These are phyloP conservation scores for Aquilaria agallochum DNA, from an alignment of 441 rosid species.

Conservation along the genomic window DNA sequence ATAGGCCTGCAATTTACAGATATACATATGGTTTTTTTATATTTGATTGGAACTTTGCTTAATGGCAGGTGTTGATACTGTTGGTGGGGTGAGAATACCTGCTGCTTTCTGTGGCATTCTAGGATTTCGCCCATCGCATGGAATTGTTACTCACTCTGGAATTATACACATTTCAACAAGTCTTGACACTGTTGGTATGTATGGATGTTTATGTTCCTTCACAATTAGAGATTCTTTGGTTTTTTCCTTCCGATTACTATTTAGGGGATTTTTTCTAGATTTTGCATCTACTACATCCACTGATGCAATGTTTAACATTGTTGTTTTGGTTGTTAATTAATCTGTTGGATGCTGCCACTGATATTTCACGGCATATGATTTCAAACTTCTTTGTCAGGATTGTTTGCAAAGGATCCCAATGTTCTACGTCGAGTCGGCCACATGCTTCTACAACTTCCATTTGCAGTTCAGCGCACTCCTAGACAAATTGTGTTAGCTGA, in stretches of 20 bases:
- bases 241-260: neutral
- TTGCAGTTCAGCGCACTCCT: conserved; percentile 72
- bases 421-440: conserved; percentile 85
- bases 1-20: too few species aligned
- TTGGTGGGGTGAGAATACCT: conserved; percentile 95
- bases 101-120: conserved; percentile 81
- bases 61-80: conserved; percentile 74
- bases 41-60: too few species aligned
- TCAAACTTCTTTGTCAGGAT: conserved; percentile 49
- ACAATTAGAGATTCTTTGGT: conserved; percentile 2
- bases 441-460: conserved; percentile 86
- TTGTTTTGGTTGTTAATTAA: neutral
- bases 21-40: too few species aligned
- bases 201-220: conserved; percentile 5
- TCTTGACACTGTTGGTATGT: conserved; percentile 89
- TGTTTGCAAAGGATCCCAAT: conserved; percentile 89
- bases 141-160: conserved; percentile 60
- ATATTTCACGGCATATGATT: conserved; percentile 8
- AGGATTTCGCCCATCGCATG: conserved; percentile 83
- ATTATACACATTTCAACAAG: conserved; percentile 68
- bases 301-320: neutral
- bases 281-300: neutral
- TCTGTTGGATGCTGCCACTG: neutral
- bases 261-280: neutral
- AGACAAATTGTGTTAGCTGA: conserved; percentile 88